phyloP scores from a whole-genome alignment of 192 early-diverging fungal genomes.

The Coemansia asiatica region DNA sequence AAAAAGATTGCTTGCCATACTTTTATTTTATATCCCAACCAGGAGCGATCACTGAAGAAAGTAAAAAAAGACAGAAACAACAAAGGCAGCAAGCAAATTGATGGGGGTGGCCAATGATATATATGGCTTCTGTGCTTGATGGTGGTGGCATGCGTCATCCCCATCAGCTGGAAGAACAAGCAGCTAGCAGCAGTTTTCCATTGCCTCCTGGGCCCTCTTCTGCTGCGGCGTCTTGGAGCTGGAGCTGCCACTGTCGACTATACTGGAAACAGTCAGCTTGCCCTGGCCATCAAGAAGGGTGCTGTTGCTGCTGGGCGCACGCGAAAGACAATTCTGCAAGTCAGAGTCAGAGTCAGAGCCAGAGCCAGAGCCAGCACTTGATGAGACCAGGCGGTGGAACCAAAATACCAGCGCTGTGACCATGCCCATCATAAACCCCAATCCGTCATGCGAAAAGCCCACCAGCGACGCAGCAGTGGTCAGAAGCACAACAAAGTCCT shows the following conservation, averaged over 20 bases:
- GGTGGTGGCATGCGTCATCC: not conserved
- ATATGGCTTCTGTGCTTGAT: not conserved
- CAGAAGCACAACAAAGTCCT: slow-evolving; percentile 71
- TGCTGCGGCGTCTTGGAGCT: not conserved
- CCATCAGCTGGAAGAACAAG: not conserved
- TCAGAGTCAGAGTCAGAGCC: not conserved
- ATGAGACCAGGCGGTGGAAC: slow-evolving; percentile 17
- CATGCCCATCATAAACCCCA: slow-evolving; percentile 74
- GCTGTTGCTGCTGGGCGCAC: slow-evolving; percentile 13
- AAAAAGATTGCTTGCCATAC: not conserved
- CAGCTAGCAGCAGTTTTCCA: slow-evolving; percentile 24
- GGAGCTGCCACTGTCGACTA: not conserved
- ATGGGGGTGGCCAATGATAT: not conserved
- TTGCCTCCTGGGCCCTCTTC: slow-evolving; percentile 18
- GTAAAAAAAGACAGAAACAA: too few relatives aligned
- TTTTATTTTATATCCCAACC: not conserved
- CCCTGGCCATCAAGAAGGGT: not conserved
- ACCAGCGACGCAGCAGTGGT: slow-evolving; percentile 69
- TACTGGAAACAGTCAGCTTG: not conserved
- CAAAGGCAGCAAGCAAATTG: not conserved
- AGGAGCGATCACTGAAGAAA: too few relatives aligned
- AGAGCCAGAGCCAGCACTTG: not conserved
- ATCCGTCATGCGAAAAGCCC: slow-evolving; percentile 78
- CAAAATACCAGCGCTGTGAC: slow-evolving; percentile 55
- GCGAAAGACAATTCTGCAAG: not conserved